These are phyloP conservation scores for Pseudocercospora fuligena DNA, from an alignment of 2,329 filamentous ascomycete genomes.

Conservation along the genomic window DNA sequence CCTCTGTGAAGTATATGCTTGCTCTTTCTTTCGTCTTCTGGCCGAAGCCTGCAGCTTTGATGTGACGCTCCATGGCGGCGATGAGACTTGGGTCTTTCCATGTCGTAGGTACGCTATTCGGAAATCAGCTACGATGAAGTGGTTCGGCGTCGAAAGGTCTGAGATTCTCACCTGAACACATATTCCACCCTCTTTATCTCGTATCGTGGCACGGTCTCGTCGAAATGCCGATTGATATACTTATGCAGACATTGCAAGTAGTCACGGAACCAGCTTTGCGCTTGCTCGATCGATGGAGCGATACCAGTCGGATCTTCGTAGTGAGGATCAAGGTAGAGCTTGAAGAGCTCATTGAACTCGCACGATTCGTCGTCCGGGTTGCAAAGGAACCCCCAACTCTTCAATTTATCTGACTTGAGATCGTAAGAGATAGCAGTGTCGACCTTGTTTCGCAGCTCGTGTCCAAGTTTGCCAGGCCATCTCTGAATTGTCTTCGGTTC, in stretches of 20 bases:
- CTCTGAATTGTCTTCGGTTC: slow-evolving; percentile 27
- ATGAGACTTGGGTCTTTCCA: slow-evolving; percentile 7
- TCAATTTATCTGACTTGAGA: not conserved
- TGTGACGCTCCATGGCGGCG: slow-evolving; percentile 6
- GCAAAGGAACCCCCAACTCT: slow-evolving; percentile 31
- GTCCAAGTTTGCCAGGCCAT: slow-evolving; percentile 28
- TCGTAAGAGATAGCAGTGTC: slow-evolving; percentile 27
- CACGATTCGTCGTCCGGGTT: slow-evolving; percentile 17
- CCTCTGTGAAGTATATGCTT: slow-evolving; percentile 56
- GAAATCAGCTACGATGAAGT: not conserved
- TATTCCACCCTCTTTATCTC: slow-evolving; percentile 16
- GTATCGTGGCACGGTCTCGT: slow-evolving; percentile 14
- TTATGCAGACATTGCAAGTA: slow-evolving; percentile 22
- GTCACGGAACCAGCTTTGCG: slow-evolving; percentile 24
- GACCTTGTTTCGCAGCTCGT: slow-evolving; percentile 30
- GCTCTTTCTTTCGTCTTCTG: slow-evolving; percentile 7
- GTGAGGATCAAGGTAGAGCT: slow-evolving; percentile 30
- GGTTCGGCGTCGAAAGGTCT: no score
- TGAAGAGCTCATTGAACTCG: slow-evolving; percentile 29
- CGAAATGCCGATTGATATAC: slow-evolving; percentile 15
- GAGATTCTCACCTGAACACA: not conserved
- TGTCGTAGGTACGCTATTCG: not conserved
- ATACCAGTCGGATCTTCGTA: slow-evolving; percentile 15
- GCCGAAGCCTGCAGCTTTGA: slow-evolving; percentile 12
- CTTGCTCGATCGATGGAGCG: slow-evolving; percentile 15